These are phyloP conservation scores for Ophiostoma montium DNA, from an alignment of 2,329 filamentous ascomycete genomes.

Conservation along the genomic window DNA sequence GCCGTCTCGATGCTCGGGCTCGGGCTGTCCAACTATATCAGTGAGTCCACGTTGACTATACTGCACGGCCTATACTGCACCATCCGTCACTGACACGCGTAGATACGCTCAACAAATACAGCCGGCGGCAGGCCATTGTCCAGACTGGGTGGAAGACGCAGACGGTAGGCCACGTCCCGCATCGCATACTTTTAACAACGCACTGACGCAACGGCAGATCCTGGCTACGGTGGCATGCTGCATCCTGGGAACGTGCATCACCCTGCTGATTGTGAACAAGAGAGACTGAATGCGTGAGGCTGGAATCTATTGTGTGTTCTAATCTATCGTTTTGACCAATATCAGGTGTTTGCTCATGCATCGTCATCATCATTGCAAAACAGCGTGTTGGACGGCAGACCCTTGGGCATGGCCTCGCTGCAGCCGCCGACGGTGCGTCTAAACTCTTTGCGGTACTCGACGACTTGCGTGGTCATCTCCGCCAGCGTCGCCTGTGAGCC, in stretches of 20 bases:
- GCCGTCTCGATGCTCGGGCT: constrained; percentile 61
- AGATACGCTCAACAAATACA: constrained; percentile 68
- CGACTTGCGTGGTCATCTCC: constrained; percentile 29
- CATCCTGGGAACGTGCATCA: constrained; percentile 51
- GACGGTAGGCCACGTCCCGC: constrained; percentile 35
- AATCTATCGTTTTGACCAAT: too few relatives aligned
- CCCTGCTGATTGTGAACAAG: constrained; percentile 43
- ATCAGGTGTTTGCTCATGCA: background rate
- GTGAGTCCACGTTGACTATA: too few relatives aligned
- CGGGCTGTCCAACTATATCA: constrained; percentile 78
- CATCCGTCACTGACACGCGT: background rate
- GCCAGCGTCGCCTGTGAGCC: constrained; percentile 33
- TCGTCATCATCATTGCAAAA: constrained; percentile 6
- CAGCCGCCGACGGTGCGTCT: constrained; percentile 56
- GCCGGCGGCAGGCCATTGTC: constrained; percentile 63
- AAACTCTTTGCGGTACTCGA: constrained; percentile 44
- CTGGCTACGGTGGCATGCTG: constrained; percentile 45
- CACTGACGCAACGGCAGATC: constrained; percentile 27
- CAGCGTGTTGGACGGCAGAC: constrained; percentile 6
- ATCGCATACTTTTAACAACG: too few relatives aligned
- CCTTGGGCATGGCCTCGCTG: constrained; percentile 19
- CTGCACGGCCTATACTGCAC: too few relatives aligned
- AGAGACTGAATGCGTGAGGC: too few relatives aligned
- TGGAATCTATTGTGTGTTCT: too few relatives aligned
- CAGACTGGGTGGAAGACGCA: constrained; percentile 93